Conservation (phyloP, 306 rosid species). For the Rosa rugosa region DNA sequence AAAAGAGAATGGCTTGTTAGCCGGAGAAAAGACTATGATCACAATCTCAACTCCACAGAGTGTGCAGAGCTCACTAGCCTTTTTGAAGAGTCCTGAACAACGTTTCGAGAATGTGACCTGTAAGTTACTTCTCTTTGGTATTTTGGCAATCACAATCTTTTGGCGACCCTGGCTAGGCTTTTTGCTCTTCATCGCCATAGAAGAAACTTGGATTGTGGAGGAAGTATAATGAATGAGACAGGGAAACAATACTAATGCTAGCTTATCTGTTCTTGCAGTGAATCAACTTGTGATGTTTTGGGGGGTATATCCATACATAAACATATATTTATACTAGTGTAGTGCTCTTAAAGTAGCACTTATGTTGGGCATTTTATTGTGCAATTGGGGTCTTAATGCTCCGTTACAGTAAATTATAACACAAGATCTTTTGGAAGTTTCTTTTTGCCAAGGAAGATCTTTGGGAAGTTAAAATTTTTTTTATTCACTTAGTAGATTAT, state of each 20-base stretch:
- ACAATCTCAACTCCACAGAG: slow-evolving; percentile 18
- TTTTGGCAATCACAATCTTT: slow-evolving; percentile 9
- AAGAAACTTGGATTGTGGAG: background rate
- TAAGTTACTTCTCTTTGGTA: background rate
- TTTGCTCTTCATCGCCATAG: slow-evolving; percentile 3
- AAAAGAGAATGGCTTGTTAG: slow-evolving; percentile 5
- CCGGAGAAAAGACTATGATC: background rate
- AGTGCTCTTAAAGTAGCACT: background rate
- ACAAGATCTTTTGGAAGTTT: background rate
- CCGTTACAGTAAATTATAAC: background rate
- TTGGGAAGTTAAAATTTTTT: background rate
- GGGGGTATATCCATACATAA: background rate
- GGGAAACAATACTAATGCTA: background rate
- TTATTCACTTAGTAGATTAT: background rate
- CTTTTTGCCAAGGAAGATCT: background rate
- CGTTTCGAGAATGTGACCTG: slow-evolving; percentile 17
- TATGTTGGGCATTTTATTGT: background rate
- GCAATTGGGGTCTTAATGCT: background rate
- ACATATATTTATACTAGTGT: background rate
- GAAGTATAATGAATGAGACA: background rate
- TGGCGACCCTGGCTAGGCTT: background rate
- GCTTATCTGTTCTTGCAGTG: background rate
- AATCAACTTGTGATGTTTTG: background rate
- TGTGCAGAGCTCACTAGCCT: slow-evolving; percentile 17
- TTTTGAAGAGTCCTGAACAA: slow-evolving; percentile 2